Conservation (phyloP, 352 stramenopile genomes). For the Aphanomyces astaci region DNA sequence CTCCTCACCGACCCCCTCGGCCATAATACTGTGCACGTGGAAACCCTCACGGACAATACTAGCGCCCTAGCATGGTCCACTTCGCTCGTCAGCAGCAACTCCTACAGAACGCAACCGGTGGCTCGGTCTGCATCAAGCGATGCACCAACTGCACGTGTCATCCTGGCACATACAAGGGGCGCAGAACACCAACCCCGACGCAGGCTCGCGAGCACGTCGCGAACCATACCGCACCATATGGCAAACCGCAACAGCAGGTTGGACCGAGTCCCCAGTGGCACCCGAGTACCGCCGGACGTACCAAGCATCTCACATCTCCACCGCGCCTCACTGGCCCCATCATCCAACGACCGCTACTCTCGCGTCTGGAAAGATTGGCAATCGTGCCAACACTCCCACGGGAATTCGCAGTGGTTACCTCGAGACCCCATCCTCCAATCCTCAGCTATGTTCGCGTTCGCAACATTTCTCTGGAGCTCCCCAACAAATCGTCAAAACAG, state of each 20-base stretch:
- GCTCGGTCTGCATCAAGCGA: no score
- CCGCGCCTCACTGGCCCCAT: neutral
- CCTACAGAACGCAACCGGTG: conserved; percentile 30
- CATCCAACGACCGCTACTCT: neutral
- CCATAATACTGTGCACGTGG: conserved; percentile 6
- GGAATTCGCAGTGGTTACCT: neutral
- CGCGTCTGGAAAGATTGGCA: neutral
- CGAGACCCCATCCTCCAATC: neutral
- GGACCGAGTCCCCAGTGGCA: neutral
- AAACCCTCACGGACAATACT: conserved; percentile 31
- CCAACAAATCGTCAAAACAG: no score
- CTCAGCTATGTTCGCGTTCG: neutral
- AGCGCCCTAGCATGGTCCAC: conserved; percentile 25
- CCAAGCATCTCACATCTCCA: neutral
- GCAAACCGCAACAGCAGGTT: neutral
- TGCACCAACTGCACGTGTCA: no score
- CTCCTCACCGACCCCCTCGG: neutral
- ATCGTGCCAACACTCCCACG: neutral
- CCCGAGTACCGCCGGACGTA: neutral
- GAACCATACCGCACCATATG: neutral
- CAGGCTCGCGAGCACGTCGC: no score
- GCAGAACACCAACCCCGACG: no score
- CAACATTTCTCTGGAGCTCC: neutral
- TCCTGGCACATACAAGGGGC: no score
- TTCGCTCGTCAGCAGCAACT: conserved; percentile 15